Conservation (phyloP, 1,284 basidiomycete genomes). For the Ceratorhiza oryzae-sativae region DNA sequence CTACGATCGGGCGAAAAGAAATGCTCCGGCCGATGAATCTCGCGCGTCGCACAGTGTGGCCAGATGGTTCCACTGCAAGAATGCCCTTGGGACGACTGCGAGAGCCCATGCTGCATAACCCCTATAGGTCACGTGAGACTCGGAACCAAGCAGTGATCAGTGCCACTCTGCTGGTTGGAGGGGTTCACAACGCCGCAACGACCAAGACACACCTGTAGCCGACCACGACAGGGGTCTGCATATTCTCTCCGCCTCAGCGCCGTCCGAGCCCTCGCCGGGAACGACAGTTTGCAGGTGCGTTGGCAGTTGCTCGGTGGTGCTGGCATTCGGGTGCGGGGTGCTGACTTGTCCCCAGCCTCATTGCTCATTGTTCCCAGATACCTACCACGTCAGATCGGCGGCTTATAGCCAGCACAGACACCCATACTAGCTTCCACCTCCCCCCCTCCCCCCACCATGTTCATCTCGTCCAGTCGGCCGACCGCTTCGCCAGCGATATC, state of each 20-base stretch:
- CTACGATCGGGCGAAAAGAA: neutral
- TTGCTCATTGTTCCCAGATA: constrained; percentile 16
- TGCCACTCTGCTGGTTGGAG: constrained; percentile 32
- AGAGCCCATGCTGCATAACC: neutral
- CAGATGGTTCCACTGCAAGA: neutral
- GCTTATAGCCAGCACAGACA: neutral
- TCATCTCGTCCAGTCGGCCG: constrained; percentile 38
- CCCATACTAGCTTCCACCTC: too few relatives aligned
- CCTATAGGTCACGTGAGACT: neutral
- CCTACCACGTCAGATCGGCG: constrained; percentile 1
- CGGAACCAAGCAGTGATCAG: constrained; percentile 19
- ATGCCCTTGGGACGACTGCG: neutral
- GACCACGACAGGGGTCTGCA: constrained; percentile 1
- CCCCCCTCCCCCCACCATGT: constrained; percentile 14
- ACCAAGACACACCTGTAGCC: constrained; percentile 1
- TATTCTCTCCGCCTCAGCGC: neutral
- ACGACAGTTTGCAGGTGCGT: neutral
- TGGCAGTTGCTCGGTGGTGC: neutral
- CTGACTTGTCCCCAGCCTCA: constrained; percentile 9
- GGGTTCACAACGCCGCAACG: constrained; percentile 6
- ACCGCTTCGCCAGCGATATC: constrained; percentile 51
- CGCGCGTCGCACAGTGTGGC: neutral
- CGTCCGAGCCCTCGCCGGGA: neutral
- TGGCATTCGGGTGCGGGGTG: constrained; percentile 13
- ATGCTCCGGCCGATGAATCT: neutral